A percentile compares a stretch with the other conserved stretches of the same genome.
These are phyloP conservation scores for Aspergillus hortae DNA, from an alignment of 2,329 filamentous ascomycete genomes.

Conservation along the genomic window DNA sequence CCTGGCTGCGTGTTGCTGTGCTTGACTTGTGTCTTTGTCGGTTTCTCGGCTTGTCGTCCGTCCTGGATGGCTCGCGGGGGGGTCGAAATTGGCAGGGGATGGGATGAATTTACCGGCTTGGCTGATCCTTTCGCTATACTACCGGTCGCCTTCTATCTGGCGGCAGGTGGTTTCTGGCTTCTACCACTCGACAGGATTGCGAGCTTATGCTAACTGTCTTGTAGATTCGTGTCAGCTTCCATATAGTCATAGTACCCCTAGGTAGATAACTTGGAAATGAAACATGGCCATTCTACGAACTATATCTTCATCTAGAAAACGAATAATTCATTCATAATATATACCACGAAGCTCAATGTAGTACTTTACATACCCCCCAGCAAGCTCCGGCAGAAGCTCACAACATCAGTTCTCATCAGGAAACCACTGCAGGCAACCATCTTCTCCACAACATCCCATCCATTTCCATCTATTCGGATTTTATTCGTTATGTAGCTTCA, in stretches of 20 bases:
- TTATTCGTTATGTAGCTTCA: too few species aligned
- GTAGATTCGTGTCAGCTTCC: background rate
- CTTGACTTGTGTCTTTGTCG: constrained; percentile 34
- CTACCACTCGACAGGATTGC: too few species aligned
- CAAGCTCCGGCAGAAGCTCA: too few species aligned
- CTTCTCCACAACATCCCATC: background rate
- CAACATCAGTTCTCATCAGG: background rate
- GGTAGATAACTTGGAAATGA: background rate
- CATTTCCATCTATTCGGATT: background rate
- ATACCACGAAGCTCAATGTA: background rate
- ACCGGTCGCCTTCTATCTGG: constrained; percentile 5
- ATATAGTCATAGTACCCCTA: background rate
- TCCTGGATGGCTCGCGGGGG: constrained; percentile 34
- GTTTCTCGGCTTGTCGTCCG: constrained; percentile 29
- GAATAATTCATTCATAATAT: background rate
- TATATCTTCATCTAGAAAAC: background rate
- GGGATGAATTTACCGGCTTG: constrained; percentile 44
- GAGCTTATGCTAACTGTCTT: constrained; percentile 4
- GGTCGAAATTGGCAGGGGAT: constrained; percentile 34
- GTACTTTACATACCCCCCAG: background rate
- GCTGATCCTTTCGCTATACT: constrained; percentile 24
- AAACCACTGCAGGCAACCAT: background rate
- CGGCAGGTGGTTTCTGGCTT: too few species aligned
- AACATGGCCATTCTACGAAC: background rate
- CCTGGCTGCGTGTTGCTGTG: constrained; percentile 21